These are phyloP conservation scores for Penicillium sp. DNA, from an alignment of 2,329 filamentous ascomycete genomes.

Conservation along the genomic window DNA sequence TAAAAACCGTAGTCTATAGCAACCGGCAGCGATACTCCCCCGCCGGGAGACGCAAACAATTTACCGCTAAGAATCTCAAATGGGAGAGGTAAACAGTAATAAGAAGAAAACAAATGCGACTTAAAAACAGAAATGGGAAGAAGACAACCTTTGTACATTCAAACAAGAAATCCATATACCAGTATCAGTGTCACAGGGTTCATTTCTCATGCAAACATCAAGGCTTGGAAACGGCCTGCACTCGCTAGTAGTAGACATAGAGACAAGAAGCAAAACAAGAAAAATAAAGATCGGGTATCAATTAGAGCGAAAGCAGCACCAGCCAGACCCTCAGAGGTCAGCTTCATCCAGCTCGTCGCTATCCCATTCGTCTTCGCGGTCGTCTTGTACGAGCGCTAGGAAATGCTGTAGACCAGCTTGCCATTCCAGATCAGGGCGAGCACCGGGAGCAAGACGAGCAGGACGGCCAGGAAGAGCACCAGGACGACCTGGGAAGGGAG, in stretches of 20 bases:
- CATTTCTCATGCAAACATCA: constrained; percentile 3
- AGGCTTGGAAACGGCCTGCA: background rate
- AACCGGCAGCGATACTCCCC: too few species aligned
- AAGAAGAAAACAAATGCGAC: too few species aligned
- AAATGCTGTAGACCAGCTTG: constrained; percentile 51
- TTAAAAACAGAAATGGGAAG: background rate
- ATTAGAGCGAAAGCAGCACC: background rate
- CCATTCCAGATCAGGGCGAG: constrained; percentile 8
- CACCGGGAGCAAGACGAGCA: background rate
- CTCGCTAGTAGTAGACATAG: background rate
- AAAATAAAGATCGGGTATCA: background rate
- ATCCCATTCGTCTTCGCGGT: constrained; percentile 60
- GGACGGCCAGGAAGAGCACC: background rate
- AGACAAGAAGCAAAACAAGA: background rate
- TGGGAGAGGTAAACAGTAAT: background rate
- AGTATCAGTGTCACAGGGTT: background rate
- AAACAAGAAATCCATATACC: background rate
- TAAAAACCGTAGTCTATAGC: too few species aligned
- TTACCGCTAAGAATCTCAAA: background rate
- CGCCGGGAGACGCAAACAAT: too few species aligned
- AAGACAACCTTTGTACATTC: background rate
- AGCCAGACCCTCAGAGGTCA: background rate
- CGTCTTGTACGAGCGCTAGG: constrained; percentile 51
- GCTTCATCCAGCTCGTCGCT: constrained; percentile 56
- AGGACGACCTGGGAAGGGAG: background rate